Conservation (phyloP, 768 basidiomycete species). For the Lentinula sp. region DNA sequence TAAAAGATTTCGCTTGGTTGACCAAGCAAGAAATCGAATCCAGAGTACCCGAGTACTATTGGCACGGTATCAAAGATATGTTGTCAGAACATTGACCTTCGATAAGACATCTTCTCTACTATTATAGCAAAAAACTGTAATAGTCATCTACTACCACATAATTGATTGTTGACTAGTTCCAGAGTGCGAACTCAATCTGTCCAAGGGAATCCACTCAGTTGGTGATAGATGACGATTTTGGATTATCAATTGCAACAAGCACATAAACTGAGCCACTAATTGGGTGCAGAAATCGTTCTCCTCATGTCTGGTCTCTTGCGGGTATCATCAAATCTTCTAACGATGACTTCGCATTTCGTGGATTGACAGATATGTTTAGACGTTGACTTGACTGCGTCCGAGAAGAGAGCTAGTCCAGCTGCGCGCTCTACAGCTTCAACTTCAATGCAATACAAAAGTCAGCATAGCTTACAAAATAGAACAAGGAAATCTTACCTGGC, state of each 20-base stretch:
- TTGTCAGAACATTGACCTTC: slow-evolving; percentile 56
- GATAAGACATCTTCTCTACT: neutral
- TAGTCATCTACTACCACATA: too few species aligned
- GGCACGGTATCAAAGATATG: slow-evolving; percentile 74
- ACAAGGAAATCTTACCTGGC: slow-evolving; percentile 51
- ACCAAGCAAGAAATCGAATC: slow-evolving; percentile 85
- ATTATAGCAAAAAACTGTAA: neutral
- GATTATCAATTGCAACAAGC: too few species aligned
- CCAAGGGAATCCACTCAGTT: too few species aligned
- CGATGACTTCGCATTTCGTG: slow-evolving; percentile 82
- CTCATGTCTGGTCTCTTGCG: slow-evolving; percentile 56
- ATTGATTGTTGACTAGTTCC: too few species aligned
- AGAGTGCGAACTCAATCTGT: too few species aligned
- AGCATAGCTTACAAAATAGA: neutral
- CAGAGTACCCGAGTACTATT: slow-evolving; percentile 64
- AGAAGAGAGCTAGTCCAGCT: slow-evolving; percentile 84
- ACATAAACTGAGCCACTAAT: slow-evolving; percentile 17
- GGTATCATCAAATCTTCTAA: slow-evolving; percentile 88
- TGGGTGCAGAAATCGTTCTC: slow-evolving; percentile 48
- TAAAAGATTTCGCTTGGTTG: slow-evolving; percentile 87
- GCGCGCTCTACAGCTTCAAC: slow-evolving; percentile 92
- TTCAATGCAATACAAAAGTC: slow-evolving; percentile 19
- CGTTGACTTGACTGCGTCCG: slow-evolving; percentile 63
- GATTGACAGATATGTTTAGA: slow-evolving; percentile 87
- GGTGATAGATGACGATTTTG: too few species aligned